A percentile compares a stretch with the other conserved stretches of the same genome.
Conservation (phyloP, 176 grass and related monocot species). For the Triticum monococcum region DNA sequence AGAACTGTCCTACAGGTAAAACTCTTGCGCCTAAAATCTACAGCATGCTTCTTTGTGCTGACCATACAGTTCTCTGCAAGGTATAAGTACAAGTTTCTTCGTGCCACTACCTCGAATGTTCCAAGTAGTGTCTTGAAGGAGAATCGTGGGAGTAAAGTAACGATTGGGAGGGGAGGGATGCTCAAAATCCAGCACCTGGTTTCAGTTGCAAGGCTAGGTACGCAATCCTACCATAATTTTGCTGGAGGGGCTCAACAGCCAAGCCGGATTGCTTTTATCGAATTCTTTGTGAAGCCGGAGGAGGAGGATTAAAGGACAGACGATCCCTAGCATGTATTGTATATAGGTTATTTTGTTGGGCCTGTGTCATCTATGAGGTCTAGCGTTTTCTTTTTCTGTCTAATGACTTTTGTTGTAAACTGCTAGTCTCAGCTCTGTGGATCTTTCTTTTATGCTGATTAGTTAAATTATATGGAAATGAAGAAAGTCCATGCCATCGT, state of each 20-base stretch:
- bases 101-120: conserved; percentile 82
- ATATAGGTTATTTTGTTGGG: not conserved
- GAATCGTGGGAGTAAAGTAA: conserved; percentile 78
- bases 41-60: conserved; percentile 16
- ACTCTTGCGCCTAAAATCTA: conserved; percentile 1
- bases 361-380: not conserved
- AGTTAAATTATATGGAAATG: not conserved
- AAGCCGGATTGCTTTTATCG: conserved; percentile 84
- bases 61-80: conserved; percentile 36
- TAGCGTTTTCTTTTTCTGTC: not conserved
- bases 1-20: conserved; percentile 57
- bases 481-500: not conserved
- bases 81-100: conserved; percentile 95
- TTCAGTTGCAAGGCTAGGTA: conserved; percentile 63
- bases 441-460: not conserved
- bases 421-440: not conserved
- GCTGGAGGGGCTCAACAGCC: conserved; percentile 45
- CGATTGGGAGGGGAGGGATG: conserved; percentile 84
- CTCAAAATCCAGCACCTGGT: conserved; percentile 94
- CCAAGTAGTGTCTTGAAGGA: conserved; percentile 68
- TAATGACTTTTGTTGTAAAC: not conserved
- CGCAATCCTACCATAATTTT: conserved; percentile 51
- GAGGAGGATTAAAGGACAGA: conserved; percentile 48
- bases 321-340: conserved; percentile 32
- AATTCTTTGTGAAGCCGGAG: conserved; percentile 91